A percentile compares a stretch with the other conserved stretches of the same genome.
These are phyloP conservation scores for Huntiella moniliformis DNA, from an alignment of 2,329 filamentous ascomycete species.

Conservation along the genomic window DNA sequence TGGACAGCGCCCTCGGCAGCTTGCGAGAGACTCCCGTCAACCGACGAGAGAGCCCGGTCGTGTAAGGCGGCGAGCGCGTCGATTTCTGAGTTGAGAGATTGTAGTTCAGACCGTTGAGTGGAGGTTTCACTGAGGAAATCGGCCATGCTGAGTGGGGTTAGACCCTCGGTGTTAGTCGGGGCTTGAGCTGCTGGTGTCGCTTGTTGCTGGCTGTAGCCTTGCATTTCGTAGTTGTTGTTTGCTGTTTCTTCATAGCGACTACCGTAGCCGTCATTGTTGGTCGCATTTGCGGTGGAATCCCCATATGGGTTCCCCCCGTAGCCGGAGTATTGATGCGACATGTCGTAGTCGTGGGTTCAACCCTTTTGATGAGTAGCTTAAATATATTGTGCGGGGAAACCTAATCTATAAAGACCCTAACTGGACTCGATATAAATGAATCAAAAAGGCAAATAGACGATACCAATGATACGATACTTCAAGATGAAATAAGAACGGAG, in stretches of 20 bases:
- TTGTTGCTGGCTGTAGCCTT: constrained; percentile 24
- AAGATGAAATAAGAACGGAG: too few relatives aligned
- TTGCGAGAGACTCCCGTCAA: constrained; percentile 31
- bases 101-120: constrained; percentile 48
- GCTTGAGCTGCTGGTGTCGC: constrained; percentile 16
- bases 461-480: too few relatives aligned
- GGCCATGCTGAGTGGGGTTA: constrained; percentile 32
- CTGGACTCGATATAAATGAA: too few relatives aligned
- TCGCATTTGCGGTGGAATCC: neutral
- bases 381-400: too few relatives aligned
- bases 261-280: constrained; percentile 12
- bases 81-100: constrained; percentile 45
- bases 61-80: constrained; percentile 50
- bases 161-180: constrained; percentile 9
- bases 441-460: too few relatives aligned
- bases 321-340: constrained; percentile 29
- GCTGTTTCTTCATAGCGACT: constrained; percentile 11
- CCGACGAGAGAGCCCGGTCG: constrained; percentile 49
- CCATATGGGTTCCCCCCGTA: constrained; percentile 48
- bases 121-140: constrained; percentile 53
- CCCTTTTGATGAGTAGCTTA: too few relatives aligned
- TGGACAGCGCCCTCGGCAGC: constrained; percentile 49
- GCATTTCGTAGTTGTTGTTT: constrained; percentile 30
- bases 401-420: too few relatives aligned
- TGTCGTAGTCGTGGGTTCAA: neutral